These are phyloP conservation scores for Flaveria floridana DNA, from an alignment of 140 eudicot genomes.

Conservation along the genomic window DNA sequence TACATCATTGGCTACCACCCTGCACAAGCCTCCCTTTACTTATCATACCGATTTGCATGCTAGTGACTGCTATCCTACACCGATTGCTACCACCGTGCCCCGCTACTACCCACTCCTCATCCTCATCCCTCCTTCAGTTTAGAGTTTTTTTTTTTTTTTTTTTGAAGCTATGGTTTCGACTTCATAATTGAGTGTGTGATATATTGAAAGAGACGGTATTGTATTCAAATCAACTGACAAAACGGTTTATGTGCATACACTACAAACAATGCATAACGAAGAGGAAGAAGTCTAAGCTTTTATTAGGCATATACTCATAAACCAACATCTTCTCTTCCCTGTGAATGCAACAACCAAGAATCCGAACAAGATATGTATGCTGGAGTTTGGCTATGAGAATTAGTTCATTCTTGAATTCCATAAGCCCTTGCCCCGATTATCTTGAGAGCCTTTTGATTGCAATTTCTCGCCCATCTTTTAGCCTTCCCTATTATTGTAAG, in stretches of 20 bases:
- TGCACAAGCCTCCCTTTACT: too few relatives aligned
- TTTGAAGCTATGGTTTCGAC: too few relatives aligned
- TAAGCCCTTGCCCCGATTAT: slow-evolving; percentile 55
- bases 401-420: slow-evolving; percentile 52
- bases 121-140: too few relatives aligned
- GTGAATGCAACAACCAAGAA: slow-evolving; percentile 51
- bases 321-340: slow-evolving; percentile 37
- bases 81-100: too few relatives aligned
- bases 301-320: too few relatives aligned
- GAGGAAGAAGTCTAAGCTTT: slow-evolving; percentile 39
- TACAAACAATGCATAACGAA: slow-evolving; percentile 32
- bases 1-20: too few relatives aligned
- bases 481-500: slow-evolving; percentile 38
- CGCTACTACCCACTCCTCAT: too few relatives aligned
- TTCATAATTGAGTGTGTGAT: neutral
- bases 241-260: neutral
- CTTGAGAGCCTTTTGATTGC: slow-evolving; percentile 48
- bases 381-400: slow-evolving; percentile 49
- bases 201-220: neutral
- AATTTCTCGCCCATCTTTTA: slow-evolving; percentile 45
- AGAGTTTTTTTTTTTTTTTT: too few relatives aligned
- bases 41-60: too few relatives aligned
- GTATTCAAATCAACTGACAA: neutral
- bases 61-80: too few relatives aligned
- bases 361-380: slow-evolving; percentile 50